Conservation (phyloP, 495 filamentous ascomycete genomes). For the Hypoxylon lenormandii region DNA sequence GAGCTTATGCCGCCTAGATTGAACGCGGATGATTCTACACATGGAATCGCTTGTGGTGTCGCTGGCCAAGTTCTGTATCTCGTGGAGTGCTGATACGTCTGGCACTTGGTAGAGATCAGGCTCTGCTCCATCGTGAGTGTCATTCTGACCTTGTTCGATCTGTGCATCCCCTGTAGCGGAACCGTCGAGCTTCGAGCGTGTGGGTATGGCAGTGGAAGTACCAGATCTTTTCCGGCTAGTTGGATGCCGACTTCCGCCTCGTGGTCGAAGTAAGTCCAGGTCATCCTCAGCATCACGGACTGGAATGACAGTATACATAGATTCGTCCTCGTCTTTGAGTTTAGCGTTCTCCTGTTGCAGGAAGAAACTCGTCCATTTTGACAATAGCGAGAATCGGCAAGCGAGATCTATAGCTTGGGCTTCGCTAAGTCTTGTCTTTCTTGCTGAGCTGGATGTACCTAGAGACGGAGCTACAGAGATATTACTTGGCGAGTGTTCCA, state of each 20-base stretch:
- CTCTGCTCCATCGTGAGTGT: too few species aligned
- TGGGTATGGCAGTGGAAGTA: too few species aligned
- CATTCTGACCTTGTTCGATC: too few species aligned
- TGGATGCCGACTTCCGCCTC: neutral
- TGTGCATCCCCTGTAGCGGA: too few species aligned
- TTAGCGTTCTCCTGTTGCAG: conserved; percentile 1
- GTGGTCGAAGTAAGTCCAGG: neutral
- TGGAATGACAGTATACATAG: neutral
- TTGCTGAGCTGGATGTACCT: neutral
- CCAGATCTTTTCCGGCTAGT: too few species aligned
- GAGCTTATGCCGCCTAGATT: too few species aligned
- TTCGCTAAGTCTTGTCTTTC: neutral
- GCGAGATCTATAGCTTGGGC: conserved; percentile 2
- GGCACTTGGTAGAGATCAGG: too few species aligned
- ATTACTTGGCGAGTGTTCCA: neutral
- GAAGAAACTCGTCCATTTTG: conserved; percentile 10
- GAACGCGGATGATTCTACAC: too few species aligned
- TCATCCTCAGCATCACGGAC: neutral
- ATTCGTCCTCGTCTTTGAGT: neutral
- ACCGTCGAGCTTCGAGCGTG: too few species aligned
- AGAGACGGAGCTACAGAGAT: neutral
- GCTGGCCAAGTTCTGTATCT: too few species aligned
- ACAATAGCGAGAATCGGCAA: conserved; percentile 8
- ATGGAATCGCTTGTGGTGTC: too few species aligned
- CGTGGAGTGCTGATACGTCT: too few species aligned